Evolutionary conservation across 192 early-diverging fungal species (phyloP).

Genomic region (Phycomyces nitens): DNA sequence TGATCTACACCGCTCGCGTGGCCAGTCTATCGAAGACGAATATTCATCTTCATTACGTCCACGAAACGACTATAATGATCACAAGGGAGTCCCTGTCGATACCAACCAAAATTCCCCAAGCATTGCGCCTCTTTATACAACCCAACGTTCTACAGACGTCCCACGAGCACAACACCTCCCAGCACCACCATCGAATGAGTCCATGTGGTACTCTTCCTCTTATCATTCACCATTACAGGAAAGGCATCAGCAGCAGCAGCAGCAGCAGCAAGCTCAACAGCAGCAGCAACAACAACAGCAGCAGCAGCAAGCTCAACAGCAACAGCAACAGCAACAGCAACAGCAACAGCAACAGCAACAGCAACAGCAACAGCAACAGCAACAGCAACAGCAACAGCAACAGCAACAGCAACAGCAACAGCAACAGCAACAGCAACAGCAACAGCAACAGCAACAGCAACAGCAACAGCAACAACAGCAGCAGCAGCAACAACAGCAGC

Average conservation of each 20-base stretch:
- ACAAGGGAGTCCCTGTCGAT: background rate
- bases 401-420: background rate
- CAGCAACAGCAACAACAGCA: background rate
- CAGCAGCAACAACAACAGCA: background rate
- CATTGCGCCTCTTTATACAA: background rate
- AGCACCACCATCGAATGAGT: background rate
- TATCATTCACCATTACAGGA: background rate
- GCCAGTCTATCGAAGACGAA: background rate
- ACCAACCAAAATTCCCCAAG: background rate
- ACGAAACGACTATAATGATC: background rate
- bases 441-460: background rate
- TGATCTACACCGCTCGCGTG: background rate
- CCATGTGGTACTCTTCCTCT: background rate
- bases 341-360: background rate
- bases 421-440: background rate
- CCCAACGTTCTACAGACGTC: background rate
- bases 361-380: background rate
- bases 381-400: background rate
- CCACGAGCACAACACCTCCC: background rate
- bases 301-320: background rate
- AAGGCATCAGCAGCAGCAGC: background rate
- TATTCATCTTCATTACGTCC: background rate
- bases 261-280: background rate
- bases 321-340: background rate
- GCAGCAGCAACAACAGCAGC: background rate